These are phyloP conservation scores for Carallia pectinifolia DNA, from an alignment of 345 rosid species.

Conservation along the genomic window DNA sequence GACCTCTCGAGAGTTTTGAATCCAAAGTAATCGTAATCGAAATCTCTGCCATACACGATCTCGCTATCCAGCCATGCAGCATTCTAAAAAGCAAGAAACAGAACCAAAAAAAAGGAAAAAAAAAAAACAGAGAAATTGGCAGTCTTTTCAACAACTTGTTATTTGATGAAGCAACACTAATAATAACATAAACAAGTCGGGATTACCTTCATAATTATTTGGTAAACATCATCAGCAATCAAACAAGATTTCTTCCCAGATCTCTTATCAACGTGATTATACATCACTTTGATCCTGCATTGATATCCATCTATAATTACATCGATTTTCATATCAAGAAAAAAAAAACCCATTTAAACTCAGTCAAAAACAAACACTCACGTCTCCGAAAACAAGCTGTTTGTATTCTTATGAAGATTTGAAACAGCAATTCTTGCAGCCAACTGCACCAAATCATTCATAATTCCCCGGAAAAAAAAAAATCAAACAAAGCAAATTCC, in stretches of 20 bases:
- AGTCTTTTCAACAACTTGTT: neutral
- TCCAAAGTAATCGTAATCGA: constrained; percentile 87
- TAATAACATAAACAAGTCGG: neutral
- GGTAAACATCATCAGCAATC: constrained; percentile 84
- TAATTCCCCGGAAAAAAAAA: neutral
- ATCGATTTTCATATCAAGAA: neutral
- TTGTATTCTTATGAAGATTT: constrained; percentile 87
- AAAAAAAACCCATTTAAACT: neutral
- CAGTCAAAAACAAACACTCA: constrained; percentile 33
- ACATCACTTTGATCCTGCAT: constrained; percentile 71
- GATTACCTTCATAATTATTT: constrained; percentile 72
- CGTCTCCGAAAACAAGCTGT: constrained; percentile 85
- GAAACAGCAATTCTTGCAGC: constrained; percentile 93
- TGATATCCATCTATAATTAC: neutral
- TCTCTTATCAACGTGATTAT: constrained; percentile 55
- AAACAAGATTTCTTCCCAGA: constrained; percentile 75
- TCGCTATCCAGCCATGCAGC: constrained; percentile 75
- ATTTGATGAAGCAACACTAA: neutral
- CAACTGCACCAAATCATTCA: constrained; percentile 47
- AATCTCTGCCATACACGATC: constrained; percentile 79
- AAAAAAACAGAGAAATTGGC: no score
- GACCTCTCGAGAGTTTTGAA: constrained; percentile 92
- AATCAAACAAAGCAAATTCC: neutral
- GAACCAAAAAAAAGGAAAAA: no score
- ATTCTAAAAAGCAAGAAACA: constrained; percentile 39